Evolutionary conservation across 805 yeast genomes (phyloP).

Genomic region (Saccharomyces paradoxus): DNA sequence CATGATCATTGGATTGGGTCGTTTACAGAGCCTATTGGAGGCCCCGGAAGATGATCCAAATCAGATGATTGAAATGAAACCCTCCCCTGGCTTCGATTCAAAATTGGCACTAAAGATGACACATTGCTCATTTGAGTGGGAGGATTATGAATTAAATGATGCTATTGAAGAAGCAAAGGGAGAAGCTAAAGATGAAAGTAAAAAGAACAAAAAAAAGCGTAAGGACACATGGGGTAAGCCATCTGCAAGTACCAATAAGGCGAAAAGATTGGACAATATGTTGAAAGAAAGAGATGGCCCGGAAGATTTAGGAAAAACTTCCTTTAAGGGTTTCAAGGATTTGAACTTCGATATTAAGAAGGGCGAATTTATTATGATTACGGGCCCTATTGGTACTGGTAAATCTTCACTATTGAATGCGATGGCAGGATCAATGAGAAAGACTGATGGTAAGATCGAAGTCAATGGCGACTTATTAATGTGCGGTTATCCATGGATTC

Average conservation of each 20-base stretch:
- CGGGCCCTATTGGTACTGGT: conserved; percentile 76
- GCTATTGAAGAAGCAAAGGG: conserved; percentile 24
- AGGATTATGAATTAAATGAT: conserved; percentile 34
- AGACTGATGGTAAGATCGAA: conserved; percentile 41
- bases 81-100: conserved; percentile 15
- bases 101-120: conserved; percentile 40
- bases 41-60: conserved; percentile 33
- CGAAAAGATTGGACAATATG: background rate
- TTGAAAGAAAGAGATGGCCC: conserved; percentile 2
- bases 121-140: conserved; percentile 65
- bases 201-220: conserved; percentile 5
- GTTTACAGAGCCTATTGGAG: conserved; percentile 48
- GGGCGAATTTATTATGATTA: conserved; percentile 55
- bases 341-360: conserved; percentile 46
- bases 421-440: conserved; percentile 62
- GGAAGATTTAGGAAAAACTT: conserved; percentile 25
- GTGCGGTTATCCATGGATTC: conserved; percentile 76
- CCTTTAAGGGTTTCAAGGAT: conserved; percentile 38
- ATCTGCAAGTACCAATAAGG: background rate
- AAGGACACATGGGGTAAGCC: background rate
- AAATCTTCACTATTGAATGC: conserved; percentile 68
- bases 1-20: conserved; percentile 51
- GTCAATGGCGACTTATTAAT: conserved; percentile 46
- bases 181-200: conserved; percentile 15
- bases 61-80: conserved; percentile 9